These are phyloP conservation scores for Aspergillus candidus DNA, from an alignment of 2,329 filamentous ascomycete species.

Conservation along the genomic window DNA sequence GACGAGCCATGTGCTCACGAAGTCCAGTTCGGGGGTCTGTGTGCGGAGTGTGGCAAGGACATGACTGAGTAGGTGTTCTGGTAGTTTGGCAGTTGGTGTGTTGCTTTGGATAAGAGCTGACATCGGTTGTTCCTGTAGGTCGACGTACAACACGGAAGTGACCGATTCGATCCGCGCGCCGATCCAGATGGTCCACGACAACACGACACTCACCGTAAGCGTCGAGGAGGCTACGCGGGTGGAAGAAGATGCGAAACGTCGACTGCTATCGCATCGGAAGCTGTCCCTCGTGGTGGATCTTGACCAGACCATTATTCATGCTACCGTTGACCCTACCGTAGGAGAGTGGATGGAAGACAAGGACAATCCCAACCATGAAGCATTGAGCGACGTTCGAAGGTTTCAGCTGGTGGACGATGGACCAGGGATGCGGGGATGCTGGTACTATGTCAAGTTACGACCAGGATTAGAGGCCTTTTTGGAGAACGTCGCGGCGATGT, in stretches of 20 bases:
- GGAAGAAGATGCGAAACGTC: conserved; percentile 79
- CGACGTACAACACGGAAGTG: conserved; percentile 73
- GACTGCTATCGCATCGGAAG: conserved; percentile 73
- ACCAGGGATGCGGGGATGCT: conserved; percentile 68
- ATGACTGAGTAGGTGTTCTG: conserved; percentile 66
- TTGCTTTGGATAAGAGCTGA: neutral
- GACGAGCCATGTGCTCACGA: conserved; percentile 90
- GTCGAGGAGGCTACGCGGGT: conserved; percentile 70
- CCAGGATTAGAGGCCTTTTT: conserved; percentile 80
- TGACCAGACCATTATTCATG: conserved; percentile 97
- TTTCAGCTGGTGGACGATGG: conserved; percentile 89
- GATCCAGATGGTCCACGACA: conserved; percentile 93
- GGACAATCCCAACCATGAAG: conserved; percentile 81
- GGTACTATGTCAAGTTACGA: conserved; percentile 97
- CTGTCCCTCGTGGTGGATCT: conserved; percentile 92
- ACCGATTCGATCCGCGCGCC: conserved; percentile 78
- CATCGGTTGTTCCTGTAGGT: conserved; percentile 28
- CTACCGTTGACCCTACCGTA: conserved; percentile 92
- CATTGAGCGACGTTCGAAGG: conserved; percentile 77
- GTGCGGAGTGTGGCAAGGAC: conserved; percentile 87
- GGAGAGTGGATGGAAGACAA: conserved; percentile 91
- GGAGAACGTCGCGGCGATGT: conserved; percentile 67
- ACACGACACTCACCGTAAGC: conserved; percentile 80
- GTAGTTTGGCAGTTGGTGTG: conserved; percentile 4
- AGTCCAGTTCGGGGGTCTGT: conserved; percentile 84